Base-by-base conservation (phyloP, 2,329 filamentous ascomycete species). In the Atkinsonella hypoxylon region DNA sequence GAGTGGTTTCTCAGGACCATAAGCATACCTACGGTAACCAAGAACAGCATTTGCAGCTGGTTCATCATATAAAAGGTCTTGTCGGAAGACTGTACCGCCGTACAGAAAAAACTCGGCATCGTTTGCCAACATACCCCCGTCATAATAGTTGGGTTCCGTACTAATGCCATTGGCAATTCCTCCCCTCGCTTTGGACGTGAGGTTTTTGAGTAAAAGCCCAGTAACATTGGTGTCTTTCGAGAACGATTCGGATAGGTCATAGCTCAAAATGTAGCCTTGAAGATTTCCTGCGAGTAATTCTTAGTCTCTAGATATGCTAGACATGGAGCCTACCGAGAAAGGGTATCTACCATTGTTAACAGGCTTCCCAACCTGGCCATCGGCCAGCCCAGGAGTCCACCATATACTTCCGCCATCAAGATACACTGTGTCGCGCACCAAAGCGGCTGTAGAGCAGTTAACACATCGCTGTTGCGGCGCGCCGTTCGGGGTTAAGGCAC, bases 91-190 rank as follows among this genome's bases (percentile, higher is more conserved):
- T 10, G 57, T 54, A 0, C 84, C 84, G 17, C 83, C 84, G 49
- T 82, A 87, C 2, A 82, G 68, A 57, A 75, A 81, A 58, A 81
- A 81, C 53, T 83, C 74, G 46, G 74, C 66, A 52, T 86, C 69
- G 56, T 86, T 87, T 45, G 73, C 75, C 32, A 88, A 74, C 67
- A 87, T 76, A 8, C 71, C 77, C 2, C 84, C 84, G 53, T 85
- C 81, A 15, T 70, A 54, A 54, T 77, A 84, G 56, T 77, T 77
- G 0, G 80, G 79, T 0, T 72, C 70, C 43, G 75, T 53, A 54
- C 76, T 77, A 54, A 75, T 78, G 32, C 70, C 70, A 17, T 73
- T 78, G n/a, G 71, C 72, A 3, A 64, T 63, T 3, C 69, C 69
- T 7, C 73, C 69, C 0, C 62, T 53, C 0, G 70, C 70, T 54